phyloP scores from a whole-genome alignment of 352 stramenopile genomes.

The Phytophthora pluvialis region DNA sequence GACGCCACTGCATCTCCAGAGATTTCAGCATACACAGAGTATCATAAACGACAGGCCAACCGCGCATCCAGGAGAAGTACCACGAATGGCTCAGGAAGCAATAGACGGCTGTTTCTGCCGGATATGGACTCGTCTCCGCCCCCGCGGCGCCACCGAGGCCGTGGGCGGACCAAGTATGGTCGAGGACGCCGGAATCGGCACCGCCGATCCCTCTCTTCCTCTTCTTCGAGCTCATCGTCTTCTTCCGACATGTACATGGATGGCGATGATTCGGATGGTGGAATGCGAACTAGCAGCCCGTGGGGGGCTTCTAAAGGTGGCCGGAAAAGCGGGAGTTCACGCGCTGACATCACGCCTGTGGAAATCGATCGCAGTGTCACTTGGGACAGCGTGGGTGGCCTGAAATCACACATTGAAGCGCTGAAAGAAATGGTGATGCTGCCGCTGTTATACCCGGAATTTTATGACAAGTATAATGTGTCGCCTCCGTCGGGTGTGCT shows the following conservation, averaged over 20 bases:
- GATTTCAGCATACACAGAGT: slow-evolving; percentile 62
- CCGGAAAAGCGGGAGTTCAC: slow-evolving; percentile 48
- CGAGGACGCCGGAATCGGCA: slow-evolving; percentile 36
- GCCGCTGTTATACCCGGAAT: slow-evolving; percentile 92
- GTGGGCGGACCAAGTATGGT: slow-evolving; percentile 26
- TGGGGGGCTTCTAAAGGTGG: slow-evolving; percentile 33
- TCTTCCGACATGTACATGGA: slow-evolving; percentile 62
- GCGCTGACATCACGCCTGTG: slow-evolving; percentile 83
- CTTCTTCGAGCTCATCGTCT: slow-evolving; percentile 47
- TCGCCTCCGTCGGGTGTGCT: slow-evolving; percentile 85
- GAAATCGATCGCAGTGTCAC: slow-evolving; percentile 85
- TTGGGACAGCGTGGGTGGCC: slow-evolving; percentile 87
- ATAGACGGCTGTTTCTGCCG: slow-evolving; percentile 36
- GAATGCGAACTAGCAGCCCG: slow-evolving; percentile 63
- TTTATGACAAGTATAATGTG: slow-evolving; percentile 92
- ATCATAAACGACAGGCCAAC: slow-evolving; percentile 66
- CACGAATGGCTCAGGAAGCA: slow-evolving; percentile 30
- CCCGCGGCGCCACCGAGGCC: slow-evolving; percentile 26
- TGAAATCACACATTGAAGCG: slow-evolving; percentile 86
- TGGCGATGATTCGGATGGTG: slow-evolving; percentile 72
- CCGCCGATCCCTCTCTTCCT: slow-evolving; percentile 52
- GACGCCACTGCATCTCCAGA: slow-evolving; percentile 43
- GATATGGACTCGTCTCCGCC: slow-evolving; percentile 35
- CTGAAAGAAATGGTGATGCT: slow-evolving; percentile 96
- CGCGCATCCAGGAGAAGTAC: slow-evolving; percentile 33